Evolutionary conservation across 2,329 filamentous ascomycete species (phyloP), one percentile per base, ranked within the genome.

Genomic region (Scedosporium minutisporum): DNA sequence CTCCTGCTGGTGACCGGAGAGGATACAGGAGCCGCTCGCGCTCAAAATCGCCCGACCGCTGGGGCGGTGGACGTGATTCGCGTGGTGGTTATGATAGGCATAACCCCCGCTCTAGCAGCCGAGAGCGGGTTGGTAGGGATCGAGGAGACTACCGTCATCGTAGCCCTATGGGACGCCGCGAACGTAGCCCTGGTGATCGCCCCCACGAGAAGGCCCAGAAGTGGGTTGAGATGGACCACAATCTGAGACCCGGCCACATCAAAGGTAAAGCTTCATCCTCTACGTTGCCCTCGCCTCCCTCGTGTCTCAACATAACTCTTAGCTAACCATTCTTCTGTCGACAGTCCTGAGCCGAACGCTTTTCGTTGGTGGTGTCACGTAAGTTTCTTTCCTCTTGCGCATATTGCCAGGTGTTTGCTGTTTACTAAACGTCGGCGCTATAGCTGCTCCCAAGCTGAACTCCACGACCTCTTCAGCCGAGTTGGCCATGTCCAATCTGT

Each of bases 351-450:
- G 93, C 75, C 87, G 95, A 69, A 99, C 95, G 14, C 83, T 99
- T 12, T 99, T 99, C 73, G 93, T 99, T 69, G 95, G 95, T 66
- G 95, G 95, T 71, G 95, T 97, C 66, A 96, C 88, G 82, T 90
- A 82, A 84, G 87, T 85, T 64, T 63, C 9, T 48, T 25, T 23
- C n/a, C 6, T 16, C 58, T 21, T 44, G 25, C 21, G 14, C 16
- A 53, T 29, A 55, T 63, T 58, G 57, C 59, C 55, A 44, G 23
- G 62, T 57, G 63, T 58, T 44, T 14, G 4, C 63, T 62, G 51
- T 61, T 69, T 75, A 76, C 68, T 67, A 65, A 65, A 71, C 63
- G 18, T 61, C 57, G 3, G 25, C 64, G 60, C 29, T 65, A 23
- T 64, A 89, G 87, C 44, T 88, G 85, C 64, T 87, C 89, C 6